phyloP scores from a whole-genome alignment of 2,329 filamentous ascomycete species.

The Mycogone perniciosa region DNA sequence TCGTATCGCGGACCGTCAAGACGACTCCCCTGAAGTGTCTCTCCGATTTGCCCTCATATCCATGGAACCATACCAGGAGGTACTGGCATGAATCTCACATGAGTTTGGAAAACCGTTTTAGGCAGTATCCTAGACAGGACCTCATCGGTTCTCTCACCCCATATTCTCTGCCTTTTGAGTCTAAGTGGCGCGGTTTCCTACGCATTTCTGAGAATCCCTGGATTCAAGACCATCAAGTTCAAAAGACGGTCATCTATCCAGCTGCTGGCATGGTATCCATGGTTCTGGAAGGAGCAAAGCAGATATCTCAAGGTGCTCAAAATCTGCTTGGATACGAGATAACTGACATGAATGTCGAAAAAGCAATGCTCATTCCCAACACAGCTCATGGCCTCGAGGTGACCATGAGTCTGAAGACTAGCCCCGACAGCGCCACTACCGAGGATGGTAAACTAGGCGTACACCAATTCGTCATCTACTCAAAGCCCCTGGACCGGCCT shows the following conservation, averaged over 20 bases:
- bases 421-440: slow-evolving; percentile 5
- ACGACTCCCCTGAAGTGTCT: slow-evolving; percentile 29
- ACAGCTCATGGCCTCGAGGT: slow-evolving; percentile 44
- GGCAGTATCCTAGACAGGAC: slow-evolving; percentile 41
- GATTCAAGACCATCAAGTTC: slow-evolving; percentile 46
- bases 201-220: slow-evolving; percentile 45
- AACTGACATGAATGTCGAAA: slow-evolving; percentile 39
- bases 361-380: slow-evolving; percentile 45
- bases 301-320: slow-evolving; percentile 25
- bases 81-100: slow-evolving; percentile 51
- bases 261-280: slow-evolving; percentile 45
- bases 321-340: slow-evolving; percentile 36
- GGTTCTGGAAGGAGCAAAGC: slow-evolving; percentile 41
- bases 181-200: slow-evolving; percentile 44
- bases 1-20: slow-evolving; percentile 18
- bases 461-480: slow-evolving; percentile 39
- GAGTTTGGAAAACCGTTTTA: slow-evolving; percentile 37
- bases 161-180: slow-evolving; percentile 39
- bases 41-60: slow-evolving; percentile 43
- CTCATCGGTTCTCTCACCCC: slow-evolving; percentile 42
- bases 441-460: background rate
- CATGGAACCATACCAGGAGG: slow-evolving; percentile 46
- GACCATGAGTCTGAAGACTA: slow-evolving; percentile 37
- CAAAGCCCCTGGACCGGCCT: slow-evolving; percentile 32
- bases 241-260: slow-evolving; percentile 45